A percentile compares a stretch with the other conserved stretches of the same genome.
phyloP scores from a whole-genome alignment of 176 grass and related monocot genomes.

The Aegilops tauschii region DNA sequence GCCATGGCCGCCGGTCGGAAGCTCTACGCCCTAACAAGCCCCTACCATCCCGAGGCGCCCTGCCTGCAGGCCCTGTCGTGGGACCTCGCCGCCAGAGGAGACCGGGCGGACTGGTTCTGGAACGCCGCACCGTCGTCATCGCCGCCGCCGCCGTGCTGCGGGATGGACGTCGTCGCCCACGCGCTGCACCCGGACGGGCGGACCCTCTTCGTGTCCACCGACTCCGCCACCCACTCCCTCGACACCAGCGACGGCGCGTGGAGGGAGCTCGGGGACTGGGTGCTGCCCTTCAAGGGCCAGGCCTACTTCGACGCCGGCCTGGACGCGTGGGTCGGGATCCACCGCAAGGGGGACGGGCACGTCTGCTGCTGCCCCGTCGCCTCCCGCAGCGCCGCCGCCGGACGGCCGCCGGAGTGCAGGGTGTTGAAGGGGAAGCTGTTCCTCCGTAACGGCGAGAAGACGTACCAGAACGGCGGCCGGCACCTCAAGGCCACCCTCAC shows the following conservation, averaged over 20 bases:
- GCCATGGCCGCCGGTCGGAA: background rate
- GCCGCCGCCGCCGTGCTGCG: background rate
- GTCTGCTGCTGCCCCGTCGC: background rate
- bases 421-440: background rate
- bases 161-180: background rate
- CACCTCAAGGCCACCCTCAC: background rate
- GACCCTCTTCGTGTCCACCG: background rate
- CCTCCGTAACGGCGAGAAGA: background rate
- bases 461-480: background rate
- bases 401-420: background rate
- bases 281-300: background rate
- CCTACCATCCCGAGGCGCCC: background rate
- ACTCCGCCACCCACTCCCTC: background rate
- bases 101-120: background rate
- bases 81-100: background rate
- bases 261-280: background rate
- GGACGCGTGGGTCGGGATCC: background rate
- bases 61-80: background rate
- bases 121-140: background rate
- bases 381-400: background rate
- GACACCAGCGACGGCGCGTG: background rate
- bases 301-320: background rate
- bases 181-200: background rate
- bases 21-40: background rate
- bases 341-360: background rate